Percentiles rank a stretch among this genome's conserved stretches.
These are phyloP conservation scores for Colletotrichum liaoningense DNA, from an alignment of 2,329 filamentous ascomycete species.

Conservation along the genomic window DNA sequence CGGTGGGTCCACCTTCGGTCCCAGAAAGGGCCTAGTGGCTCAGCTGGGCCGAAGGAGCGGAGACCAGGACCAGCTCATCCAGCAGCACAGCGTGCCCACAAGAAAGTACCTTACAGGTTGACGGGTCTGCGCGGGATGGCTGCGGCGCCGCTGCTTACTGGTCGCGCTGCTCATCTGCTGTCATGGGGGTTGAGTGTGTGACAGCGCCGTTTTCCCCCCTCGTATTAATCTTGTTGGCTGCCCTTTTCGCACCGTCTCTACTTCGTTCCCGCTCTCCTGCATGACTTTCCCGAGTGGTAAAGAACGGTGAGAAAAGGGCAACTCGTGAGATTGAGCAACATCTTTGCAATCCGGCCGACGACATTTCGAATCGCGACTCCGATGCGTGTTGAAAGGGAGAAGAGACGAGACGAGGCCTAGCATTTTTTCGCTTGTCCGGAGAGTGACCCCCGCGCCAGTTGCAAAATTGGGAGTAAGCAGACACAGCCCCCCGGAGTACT, in stretches of 20 bases:
- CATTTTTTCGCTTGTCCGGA: not conserved
- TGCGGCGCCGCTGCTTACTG: slow-evolving; percentile 3
- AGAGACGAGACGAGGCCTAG: not conserved
- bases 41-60: slow-evolving; percentile 1
- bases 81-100: slow-evolving; percentile 14
- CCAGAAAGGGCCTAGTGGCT: slow-evolving; percentile 23
- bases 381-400: not conserved
- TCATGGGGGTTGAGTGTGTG: slow-evolving; percentile 21
- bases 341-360: not conserved
- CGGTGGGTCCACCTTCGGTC: slow-evolving; percentile 8
- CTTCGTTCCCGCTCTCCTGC: slow-evolving; percentile 25
- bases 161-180: not conserved
- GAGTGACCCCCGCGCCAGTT: slow-evolving; percentile 9
- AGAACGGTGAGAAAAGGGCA: not conserved
- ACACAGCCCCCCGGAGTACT: slow-evolving; percentile 16
- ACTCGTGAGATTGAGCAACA: not conserved
- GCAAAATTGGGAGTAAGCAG: slow-evolving; percentile 13
- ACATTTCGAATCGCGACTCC: not conserved
- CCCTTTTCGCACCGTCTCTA: slow-evolving; percentile 1
- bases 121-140: slow-evolving; percentile 12
- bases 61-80: slow-evolving; percentile 18
- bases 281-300: slow-evolving; percentile 14
- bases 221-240: slow-evolving; percentile 28
- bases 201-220: slow-evolving; percentile 9
- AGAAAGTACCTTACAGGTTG: not conserved